Evolutionary conservation across 2,329 filamentous ascomycete genomes (phyloP).

Genomic region (Leptographium galeiforme): DNA sequence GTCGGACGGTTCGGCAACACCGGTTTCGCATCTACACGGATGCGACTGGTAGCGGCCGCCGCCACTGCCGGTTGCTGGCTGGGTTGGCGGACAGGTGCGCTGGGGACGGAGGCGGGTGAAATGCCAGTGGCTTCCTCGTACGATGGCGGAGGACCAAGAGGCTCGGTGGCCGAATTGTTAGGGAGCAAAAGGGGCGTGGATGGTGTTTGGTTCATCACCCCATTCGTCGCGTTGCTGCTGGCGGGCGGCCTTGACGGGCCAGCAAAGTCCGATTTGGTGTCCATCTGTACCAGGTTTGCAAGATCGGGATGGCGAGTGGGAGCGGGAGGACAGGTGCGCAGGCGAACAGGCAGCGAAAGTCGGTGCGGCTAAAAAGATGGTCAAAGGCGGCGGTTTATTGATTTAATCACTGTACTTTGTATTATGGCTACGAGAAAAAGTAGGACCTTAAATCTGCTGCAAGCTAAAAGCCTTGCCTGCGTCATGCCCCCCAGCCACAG

Average conservation of each 20-base stretch:
- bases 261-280: no score
- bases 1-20: not conserved
- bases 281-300: no score
- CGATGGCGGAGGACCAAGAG: constrained; percentile 9
- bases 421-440: not conserved
- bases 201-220: constrained; percentile 7
- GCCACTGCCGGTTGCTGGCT: not conserved
- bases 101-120: not conserved
- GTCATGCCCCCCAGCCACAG: constrained; percentile 2
- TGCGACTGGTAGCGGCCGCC: not conserved
- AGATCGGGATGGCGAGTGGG: no score
- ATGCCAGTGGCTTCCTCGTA: constrained; percentile 11
- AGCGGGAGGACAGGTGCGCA: no score
- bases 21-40: not conserved
- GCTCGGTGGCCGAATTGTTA: not conserved
- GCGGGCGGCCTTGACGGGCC: not conserved
- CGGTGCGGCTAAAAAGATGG: no score
- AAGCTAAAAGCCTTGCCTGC: not conserved
- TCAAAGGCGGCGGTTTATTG: no score
- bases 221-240: not conserved
- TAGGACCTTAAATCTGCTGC: no score
- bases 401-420: no score
- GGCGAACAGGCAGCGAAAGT: no score
- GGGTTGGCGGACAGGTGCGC: not conserved
- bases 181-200: constrained; percentile 6